phyloP scores from a whole-genome alignment of 73 alveolate genomes.

The Blepharisma stoltei region DNA sequence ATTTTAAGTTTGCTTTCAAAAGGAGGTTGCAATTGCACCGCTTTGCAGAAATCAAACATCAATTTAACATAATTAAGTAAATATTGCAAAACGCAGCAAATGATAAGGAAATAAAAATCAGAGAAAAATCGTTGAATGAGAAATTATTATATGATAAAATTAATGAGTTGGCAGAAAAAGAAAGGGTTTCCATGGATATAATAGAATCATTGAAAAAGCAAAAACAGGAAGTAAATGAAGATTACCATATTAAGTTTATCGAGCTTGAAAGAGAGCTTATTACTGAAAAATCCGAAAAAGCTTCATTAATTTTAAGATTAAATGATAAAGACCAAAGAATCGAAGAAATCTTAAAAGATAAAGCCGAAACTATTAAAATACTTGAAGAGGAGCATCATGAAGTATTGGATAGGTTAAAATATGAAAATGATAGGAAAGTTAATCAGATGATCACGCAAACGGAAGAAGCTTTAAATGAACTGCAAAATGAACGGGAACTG shows the following conservation, averaged over 20 bases:
- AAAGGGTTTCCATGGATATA: not conserved
- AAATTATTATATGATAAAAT: not conserved
- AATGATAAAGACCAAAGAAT: slow-evolving; percentile 25
- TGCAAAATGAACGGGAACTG: slow-evolving; percentile 20
- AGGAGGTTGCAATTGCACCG: too few species aligned
- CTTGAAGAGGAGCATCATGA: slow-evolving; percentile 12
- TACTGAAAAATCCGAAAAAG: not conserved
- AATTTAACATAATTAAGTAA: too few species aligned
- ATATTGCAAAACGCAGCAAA: not conserved
- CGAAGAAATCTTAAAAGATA: slow-evolving; percentile 14
- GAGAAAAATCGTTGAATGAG: not conserved
- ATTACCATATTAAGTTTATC: not conserved
- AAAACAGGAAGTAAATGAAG: not conserved
- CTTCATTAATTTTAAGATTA: not conserved
- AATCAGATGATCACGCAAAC: slow-evolving; percentile 14
- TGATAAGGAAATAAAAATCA: not conserved
- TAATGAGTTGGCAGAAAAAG: slow-evolving; percentile 2
- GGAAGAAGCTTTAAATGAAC: slow-evolving; percentile 15
- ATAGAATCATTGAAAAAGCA: slow-evolving; percentile 19
- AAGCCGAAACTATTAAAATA: slow-evolving; percentile 5
- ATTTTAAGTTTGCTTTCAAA: too few species aligned
- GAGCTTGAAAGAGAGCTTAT: slow-evolving; percentile 18
- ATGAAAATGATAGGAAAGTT: not conserved
- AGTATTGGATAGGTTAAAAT: not conserved
- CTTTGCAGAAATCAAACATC: too few species aligned